Conservation (phyloP, 306 rosid species). For the Hippophae gyantsensis region DNA sequence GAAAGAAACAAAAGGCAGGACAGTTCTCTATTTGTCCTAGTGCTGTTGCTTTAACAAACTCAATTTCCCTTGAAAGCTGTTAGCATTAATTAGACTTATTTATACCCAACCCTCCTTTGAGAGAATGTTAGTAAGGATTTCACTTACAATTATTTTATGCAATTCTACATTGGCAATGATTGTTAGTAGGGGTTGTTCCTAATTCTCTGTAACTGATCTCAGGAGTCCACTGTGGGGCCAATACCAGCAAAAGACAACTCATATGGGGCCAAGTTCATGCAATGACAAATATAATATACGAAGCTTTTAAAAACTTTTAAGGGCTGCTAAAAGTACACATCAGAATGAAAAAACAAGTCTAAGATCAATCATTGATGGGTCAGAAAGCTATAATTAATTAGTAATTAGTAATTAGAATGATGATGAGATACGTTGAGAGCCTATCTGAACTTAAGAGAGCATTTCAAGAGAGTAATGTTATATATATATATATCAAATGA, state of each 20-base stretch:
- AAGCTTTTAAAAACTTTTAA: constrained; percentile 17
- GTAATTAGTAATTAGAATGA: constrained; percentile 5
- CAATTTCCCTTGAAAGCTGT: constrained; percentile 20
- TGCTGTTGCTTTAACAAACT: constrained; percentile 16
- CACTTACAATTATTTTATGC: constrained; percentile 31
- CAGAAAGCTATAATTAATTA: constrained; percentile 21
- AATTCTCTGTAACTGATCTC: constrained; percentile 44
- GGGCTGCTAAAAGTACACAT: constrained; percentile 12
- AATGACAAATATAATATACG: constrained; percentile 33
- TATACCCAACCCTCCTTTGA: constrained; percentile 16
- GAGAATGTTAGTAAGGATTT: constrained; percentile 31
- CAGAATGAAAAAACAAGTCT: constrained; percentile 12
- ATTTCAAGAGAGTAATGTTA: too few species aligned
- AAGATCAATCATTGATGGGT: constrained; percentile 37
- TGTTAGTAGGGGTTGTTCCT: constrained; percentile 30
- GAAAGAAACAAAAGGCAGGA: not conserved
- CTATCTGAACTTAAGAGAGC: not conserved
- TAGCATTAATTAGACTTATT: constrained; percentile 16
- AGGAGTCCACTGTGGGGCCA: constrained; percentile 48
- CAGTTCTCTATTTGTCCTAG: constrained; percentile 7
- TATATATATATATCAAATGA: too few species aligned
- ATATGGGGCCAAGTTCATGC: constrained; percentile 35
- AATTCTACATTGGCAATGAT: constrained; percentile 35
- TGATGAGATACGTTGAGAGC: constrained; percentile 18
- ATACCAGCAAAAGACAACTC: constrained; percentile 49